Conservation (phyloP, 2,329 filamentous ascomycete genomes). For the Eutypella sp. region DNA sequence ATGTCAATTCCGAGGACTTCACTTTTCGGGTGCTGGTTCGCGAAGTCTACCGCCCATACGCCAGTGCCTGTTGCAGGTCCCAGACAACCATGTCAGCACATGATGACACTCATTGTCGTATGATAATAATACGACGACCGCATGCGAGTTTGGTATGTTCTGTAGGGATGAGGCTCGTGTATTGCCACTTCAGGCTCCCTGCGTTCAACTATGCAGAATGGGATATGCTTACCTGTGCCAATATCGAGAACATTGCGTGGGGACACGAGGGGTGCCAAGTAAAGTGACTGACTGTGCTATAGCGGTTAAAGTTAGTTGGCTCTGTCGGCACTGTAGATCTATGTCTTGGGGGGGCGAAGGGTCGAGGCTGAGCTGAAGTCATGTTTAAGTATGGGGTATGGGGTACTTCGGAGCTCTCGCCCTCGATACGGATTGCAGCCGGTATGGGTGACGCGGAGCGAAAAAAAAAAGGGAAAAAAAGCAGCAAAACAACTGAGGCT, state of each 20-base stretch:
- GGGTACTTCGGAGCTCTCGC: too few species aligned
- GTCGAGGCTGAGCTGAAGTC: too few species aligned
- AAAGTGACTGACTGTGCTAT: slow-evolving; percentile 22
- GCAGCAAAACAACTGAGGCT: not conserved
- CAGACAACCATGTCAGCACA: not conserved
- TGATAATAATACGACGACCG: too few species aligned
- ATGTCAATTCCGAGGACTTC: slow-evolving; percentile 27
- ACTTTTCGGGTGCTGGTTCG: slow-evolving; percentile 19
- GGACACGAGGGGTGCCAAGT: slow-evolving; percentile 21
- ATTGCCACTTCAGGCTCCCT: not conserved
- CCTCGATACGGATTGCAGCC: too few species aligned
- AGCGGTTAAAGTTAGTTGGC: slow-evolving; percentile 19
- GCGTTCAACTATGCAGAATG: not conserved
- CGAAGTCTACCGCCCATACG: slow-evolving; percentile 25
- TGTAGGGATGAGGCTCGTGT: too few species aligned
- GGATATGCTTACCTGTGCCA: slow-evolving; percentile 16
- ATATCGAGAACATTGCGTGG: slow-evolving; percentile 24
- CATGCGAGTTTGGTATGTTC: too few species aligned
- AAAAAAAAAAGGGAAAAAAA: too few species aligned
- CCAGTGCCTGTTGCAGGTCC: slow-evolving; percentile 13
- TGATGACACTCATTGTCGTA: not conserved
- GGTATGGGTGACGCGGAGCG: too few species aligned
- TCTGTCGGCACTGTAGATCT: slow-evolving; percentile 3
- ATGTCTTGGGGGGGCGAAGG: not conserved
- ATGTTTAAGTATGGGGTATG: too few species aligned